Evolutionary conservation across 176 grass and related monocot species (phyloP), one percentile per base, ranked within the genome.

Genomic region (Triticum turgidum): DNA sequence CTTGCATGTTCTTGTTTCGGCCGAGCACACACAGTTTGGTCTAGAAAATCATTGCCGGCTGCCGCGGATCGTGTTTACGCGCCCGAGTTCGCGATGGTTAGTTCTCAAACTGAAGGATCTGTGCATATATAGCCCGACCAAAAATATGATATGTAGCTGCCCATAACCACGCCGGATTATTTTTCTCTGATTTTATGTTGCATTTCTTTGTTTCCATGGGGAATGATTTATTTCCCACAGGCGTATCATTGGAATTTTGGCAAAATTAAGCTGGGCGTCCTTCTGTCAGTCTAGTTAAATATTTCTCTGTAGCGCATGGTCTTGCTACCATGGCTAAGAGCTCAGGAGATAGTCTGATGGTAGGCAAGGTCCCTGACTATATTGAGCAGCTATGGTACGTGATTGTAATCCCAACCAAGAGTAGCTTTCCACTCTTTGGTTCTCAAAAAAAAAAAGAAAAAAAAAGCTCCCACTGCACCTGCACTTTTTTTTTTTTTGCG

Each of bases 121-220:
- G 14, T 34, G 14, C 47, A 34, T 34, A 20, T 18, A 54, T 54
- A 54, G 51, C 45, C 30, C 42, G 22, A 18, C 13, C 72, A 14
- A 44, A 73, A 25, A 6, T 74, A 47, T 74, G 6, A 75, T 54
- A 54, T 34, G 17, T 58, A 56, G 74, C 74, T 77, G 17, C 74
- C 29, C 15, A 77, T 34, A 77, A 29, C 74, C 74, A 77, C 17
- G 51, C 74, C 3, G 3, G 2, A 47, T 3, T 47, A 21, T 74
- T 49, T 74, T 41, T 8, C 25, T 77, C 74, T 77, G 74, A 77
- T 77, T 77, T 77, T 77, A 77, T 77, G 74, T 77, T 56, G 74
- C 47, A 56, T 21, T 56, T 56, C 29, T 33, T 34, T 34, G 32
- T 33, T 76, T 14, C 25, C 73, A 76, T 2, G 44, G 44, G 44